Evolutionary conservation across 805 yeast species (phyloP), one percentile per base, ranked within the genome.

Genomic region (Starmerella stigmatis): DNA sequence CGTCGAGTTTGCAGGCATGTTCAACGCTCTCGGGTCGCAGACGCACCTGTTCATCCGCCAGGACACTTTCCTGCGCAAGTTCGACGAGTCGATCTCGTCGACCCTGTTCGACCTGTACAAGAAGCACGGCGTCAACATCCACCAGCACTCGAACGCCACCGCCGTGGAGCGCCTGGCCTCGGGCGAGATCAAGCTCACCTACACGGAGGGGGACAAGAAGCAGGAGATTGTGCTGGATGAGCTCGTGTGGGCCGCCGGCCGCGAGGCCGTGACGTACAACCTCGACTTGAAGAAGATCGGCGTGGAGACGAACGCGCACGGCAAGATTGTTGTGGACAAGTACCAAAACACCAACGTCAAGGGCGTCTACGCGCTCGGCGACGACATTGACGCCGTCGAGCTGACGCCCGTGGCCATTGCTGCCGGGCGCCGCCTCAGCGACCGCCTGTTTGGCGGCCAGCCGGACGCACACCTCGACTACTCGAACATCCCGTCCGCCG

Each of bases 321-420:
- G 74, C 12, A 80, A 81, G 63, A 71, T 92, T 39, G 64, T 74
- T 41, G 94, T 77, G 29, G 94, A 92, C 63, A 96, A 86, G 66
- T 89, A 68, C 66, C 97, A 92, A 71, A 75, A 78, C 60, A 81
- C 96, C 8, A 70, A 76, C 41, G 74, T 81, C 52, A 68, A 75
- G 45, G 73, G 77, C 62, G 72, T 92, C 52, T 85, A 73, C 62
- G 81, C 98, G 1, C 69, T 92, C 37, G 99, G 99, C 60, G 99
- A 92, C 64, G 94, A 89, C 49, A 81, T 84, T 35, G 96, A 96
- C 51, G 78, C 82, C 25, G 81, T 84, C 36, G 97, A 92, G 69
- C 74, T 92, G 58, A 92, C 99, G 2, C 99, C 99, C 8, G 96
- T 86, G 35, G 98, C 98, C 30, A 92, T 92, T 68, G 96, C 98